Percentiles rank a stretch among this genome's conserved stretches.
These are phyloP conservation scores for Uronychia setigera DNA, from an alignment of 73 alveolate genomes.

Conservation along the genomic window DNA sequence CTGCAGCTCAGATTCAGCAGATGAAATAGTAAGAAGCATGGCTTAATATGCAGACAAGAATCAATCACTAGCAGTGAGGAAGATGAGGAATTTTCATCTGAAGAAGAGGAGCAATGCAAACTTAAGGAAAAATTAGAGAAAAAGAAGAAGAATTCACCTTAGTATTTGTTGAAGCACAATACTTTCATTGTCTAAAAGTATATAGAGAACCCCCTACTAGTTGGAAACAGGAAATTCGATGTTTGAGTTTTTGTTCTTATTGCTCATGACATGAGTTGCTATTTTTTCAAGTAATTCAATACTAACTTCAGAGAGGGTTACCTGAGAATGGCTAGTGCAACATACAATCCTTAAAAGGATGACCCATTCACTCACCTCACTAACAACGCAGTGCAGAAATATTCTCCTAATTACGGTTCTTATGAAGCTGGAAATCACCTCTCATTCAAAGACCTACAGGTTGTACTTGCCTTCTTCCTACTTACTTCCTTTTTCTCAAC, in stretches of 20 bases:
- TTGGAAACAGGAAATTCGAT: constrained; percentile 78
- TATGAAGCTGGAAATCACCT: constrained; percentile 93
- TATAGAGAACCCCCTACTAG: constrained; percentile 82
- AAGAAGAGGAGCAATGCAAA: not conserved
- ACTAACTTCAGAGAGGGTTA: constrained; percentile 89
- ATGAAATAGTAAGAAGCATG: constrained; percentile 40
- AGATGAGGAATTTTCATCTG: constrained; percentile 42
- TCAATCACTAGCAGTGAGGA: constrained; percentile 42
- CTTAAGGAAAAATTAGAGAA: constrained; percentile 7
- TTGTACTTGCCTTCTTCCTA: constrained; percentile 63
- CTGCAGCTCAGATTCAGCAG: not conserved
- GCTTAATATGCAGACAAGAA: constrained; percentile 64
- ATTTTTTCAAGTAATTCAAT: constrained; percentile 73
- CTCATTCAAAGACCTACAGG: constrained; percentile 57
- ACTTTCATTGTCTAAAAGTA: constrained; percentile 23
- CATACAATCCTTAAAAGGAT: constrained; percentile 55
- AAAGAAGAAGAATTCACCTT: constrained; percentile 71
- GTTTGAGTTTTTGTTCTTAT: constrained; percentile 93
- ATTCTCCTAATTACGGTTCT: constrained; percentile 82
- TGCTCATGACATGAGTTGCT: constrained; percentile 78
- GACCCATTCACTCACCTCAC: constrained; percentile 87
- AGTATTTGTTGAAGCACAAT: constrained; percentile 35
- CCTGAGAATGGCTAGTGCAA: constrained; percentile 81
- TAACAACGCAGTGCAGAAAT: constrained; percentile 92
- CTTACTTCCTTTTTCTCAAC: constrained; percentile 21